Evolutionary conservation across 2,329 filamentous ascomycete genomes (phyloP).

Genomic region (Didymella keratinophila): DNA sequence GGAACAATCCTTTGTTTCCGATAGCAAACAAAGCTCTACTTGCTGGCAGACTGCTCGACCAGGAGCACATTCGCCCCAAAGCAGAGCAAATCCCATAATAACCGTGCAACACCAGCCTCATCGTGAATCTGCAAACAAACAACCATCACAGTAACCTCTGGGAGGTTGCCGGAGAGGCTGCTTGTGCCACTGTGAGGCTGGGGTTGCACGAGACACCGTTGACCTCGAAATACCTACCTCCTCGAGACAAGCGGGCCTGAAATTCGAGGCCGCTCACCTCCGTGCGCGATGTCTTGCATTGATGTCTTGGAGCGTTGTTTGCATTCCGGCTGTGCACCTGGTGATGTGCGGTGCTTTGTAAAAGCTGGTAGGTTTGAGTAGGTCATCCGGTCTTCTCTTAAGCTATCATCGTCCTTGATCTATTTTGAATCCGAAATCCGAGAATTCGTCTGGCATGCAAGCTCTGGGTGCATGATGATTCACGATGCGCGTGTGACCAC

Average conservation of each 20-base stretch:
- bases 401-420: neutral
- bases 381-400: neutral
- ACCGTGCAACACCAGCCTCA: conserved; percentile 15
- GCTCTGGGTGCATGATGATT: neutral
- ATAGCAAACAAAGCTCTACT: neutral
- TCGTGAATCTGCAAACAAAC: neutral
- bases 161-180: conserved; percentile 9
- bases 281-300: neutral
- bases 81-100: neutral
- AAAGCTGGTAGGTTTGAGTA: neutral
- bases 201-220: conserved; percentile 15
- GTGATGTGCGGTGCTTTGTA: neutral
- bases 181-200: conserved; percentile 12
- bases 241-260: conserved; percentile 5
- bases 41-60: neutral
- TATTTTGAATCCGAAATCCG: too few species aligned
- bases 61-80: neutral
- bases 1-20: conserved; percentile 5
- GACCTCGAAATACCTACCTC: neutral
- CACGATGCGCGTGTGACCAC: neutral
- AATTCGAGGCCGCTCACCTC: conserved; percentile 1
- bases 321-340: neutral
- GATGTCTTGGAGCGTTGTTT: neutral
- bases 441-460: neutral
- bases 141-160: neutral